Conservation (phyloP, 1,284 basidiomycete genomes). For the Gastroboletus turbinatus region DNA sequence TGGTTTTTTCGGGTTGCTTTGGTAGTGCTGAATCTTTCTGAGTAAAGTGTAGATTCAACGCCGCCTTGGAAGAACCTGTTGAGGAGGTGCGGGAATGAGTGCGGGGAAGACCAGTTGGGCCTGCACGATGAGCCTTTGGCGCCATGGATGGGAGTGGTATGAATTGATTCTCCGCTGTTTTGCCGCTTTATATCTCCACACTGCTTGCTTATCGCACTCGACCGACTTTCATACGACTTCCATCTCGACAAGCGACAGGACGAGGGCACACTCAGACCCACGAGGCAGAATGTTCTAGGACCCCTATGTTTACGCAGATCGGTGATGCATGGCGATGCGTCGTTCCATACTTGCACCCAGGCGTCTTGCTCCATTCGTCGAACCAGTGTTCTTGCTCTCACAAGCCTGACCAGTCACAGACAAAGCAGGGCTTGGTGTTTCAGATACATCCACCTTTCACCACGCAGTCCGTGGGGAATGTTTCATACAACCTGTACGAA, state of each 20-base stretch:
- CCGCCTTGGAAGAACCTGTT: constrained; percentile 50
- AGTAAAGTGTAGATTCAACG: constrained; percentile 62
- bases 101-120: constrained; percentile 45
- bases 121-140: constrained; percentile 45
- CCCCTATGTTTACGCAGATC: constrained; percentile 7
- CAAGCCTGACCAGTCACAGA: neutral
- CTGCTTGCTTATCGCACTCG: constrained; percentile 17
- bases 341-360: neutral
- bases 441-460: neutral
- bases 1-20: constrained; percentile 49
- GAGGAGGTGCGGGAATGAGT: constrained; percentile 65
- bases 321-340: constrained; percentile 4
- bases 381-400: neutral
- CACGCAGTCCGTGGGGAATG: neutral
- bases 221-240: neutral
- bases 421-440: neutral
- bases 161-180: constrained; percentile 36
- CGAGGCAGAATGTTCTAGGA: neutral
- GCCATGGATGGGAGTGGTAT: constrained; percentile 41
- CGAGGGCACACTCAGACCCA: neutral
- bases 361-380: neutral
- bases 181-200: constrained; percentile 21
- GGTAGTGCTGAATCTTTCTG: constrained; percentile 52
- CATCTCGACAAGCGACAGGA: neutral
- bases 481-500: constrained; percentile 1